A percentile compares a stretch with the other conserved stretches of the same genome.
phyloP scores from a whole-genome alignment of 331 rosid genomes.

The Phaseolus coccineus region DNA sequence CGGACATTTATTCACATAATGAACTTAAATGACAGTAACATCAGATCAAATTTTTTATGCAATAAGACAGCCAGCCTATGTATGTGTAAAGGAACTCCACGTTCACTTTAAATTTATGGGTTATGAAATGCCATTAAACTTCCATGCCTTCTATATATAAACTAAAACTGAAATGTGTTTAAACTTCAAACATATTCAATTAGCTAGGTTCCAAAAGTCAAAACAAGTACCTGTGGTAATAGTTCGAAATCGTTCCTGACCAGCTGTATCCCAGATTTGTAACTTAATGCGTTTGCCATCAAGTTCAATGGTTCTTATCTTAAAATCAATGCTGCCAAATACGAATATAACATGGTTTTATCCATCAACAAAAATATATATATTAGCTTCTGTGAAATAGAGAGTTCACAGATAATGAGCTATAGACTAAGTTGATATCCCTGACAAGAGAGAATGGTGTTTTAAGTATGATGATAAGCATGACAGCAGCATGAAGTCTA shows the following conservation, averaged over 20 bases:
- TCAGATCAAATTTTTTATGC: neutral
- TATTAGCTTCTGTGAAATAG: neutral
- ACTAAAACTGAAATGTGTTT: slow-evolving; percentile 12
- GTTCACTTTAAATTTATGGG: slow-evolving; percentile 6
- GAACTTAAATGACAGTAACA: neutral
- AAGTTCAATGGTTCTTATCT: slow-evolving; percentile 81
- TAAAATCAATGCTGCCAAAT: slow-evolving; percentile 70
- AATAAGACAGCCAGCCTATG: neutral
- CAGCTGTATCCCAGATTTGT: slow-evolving; percentile 90
- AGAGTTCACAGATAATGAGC: neutral
- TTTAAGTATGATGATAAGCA: neutral
- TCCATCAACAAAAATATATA: slow-evolving; percentile 16
- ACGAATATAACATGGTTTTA: slow-evolving; percentile 11
- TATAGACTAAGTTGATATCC: neutral
- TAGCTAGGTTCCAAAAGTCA: slow-evolving; percentile 2
- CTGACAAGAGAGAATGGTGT: slow-evolving; percentile 13
- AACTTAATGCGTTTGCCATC: slow-evolving; percentile 75
- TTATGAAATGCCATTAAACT: neutral
- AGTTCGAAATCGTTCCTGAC: slow-evolving; percentile 81
- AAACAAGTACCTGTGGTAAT: slow-evolving; percentile 69
- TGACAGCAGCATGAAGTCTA: neutral
- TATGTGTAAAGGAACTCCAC: neutral
- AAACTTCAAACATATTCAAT: neutral
- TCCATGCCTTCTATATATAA: neutral
- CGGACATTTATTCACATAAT: neutral